Base-by-base conservation (phyloP, 2,329 filamentous ascomycete species). In the Aspergillus brunneoviolaceus region DNA sequence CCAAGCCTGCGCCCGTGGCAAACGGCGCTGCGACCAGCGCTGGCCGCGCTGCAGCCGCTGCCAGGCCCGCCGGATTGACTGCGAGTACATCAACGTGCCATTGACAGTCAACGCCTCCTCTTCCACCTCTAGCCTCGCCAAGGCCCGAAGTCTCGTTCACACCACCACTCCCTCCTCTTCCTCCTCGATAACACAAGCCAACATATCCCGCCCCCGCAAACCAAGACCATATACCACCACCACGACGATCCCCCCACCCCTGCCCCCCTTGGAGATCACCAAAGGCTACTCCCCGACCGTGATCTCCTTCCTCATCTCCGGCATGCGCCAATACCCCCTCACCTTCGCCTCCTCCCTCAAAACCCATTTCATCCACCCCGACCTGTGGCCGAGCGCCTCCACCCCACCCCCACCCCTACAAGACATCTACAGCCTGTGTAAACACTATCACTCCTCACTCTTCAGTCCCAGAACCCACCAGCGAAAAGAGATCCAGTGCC, bases 21-120 rank as follows among this genome's bases (percentile, higher is more conserved):
- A 72, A 58, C 66, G 70, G 10, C 68, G 70, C 16, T 72, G 70
- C 45, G 70, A 72, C 51, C 67, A 66, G 50, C 63, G 58, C 6
- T 67, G 55, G 50, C 70, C 70, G 12, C 61, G 59, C 10, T 72
- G 70, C 57, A 66, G 56, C 56, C 57, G 70, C 29, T 72, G 70
- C 57, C 35, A 59, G n/a, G 57, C 55, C 14, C 65, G 63, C 51
- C 61, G 63, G 3, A 54, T 65, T 25, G 55, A 60, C 51, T 72
- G 70, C 51, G 63, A 70, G 49, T 72, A 72, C 23, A 57, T 63
- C 51, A 72, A 70, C 42, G 52, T 63, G 1, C 69, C 69, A 5
- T 35, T 71, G 16, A 57, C 61, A 12, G 57, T 55, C 48, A 52
- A 35, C 9, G 27, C 47, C 2, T 9, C 16, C 45, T 31, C 25